Evolutionary conservation across 2,329 filamentous ascomycete species (phyloP).

Genomic region (Ceratocystis papillata): DNA sequence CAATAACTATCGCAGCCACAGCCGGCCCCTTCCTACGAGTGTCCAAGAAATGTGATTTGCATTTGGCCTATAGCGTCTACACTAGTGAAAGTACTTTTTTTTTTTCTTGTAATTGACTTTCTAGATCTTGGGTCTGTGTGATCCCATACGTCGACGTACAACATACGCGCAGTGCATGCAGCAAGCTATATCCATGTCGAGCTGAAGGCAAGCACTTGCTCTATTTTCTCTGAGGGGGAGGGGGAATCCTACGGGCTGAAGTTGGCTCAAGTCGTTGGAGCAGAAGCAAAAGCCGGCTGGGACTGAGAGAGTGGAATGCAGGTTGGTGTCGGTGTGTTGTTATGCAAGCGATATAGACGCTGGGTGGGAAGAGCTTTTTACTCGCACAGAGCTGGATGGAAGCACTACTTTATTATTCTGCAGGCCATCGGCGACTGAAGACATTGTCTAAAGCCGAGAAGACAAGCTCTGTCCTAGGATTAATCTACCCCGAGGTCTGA

Average conservation of each 20-base stretch:
- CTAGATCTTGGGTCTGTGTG: neutral
- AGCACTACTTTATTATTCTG: no score
- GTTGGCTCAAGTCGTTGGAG: neutral
- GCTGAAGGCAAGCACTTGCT: neutral
- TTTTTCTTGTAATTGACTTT: neutral
- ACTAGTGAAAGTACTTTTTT: neutral
- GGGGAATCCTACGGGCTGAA: neutral
- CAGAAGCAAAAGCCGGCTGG: neutral
- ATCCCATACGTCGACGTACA: neutral
- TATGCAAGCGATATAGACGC: neutral
- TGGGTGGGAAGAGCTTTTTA: no score
- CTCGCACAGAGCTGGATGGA: no score
- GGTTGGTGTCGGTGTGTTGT: neutral
- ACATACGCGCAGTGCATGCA: neutral
- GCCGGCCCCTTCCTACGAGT: neutral
- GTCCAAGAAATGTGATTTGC: neutral
- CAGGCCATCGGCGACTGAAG: neutral
- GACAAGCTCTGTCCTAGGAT: neutral
- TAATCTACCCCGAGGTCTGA: neutral
- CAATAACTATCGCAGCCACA: neutral
- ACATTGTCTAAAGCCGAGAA: neutral
- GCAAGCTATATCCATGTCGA: constrained; percentile 1
- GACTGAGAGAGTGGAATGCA: neutral
- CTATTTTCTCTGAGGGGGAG: neutral
- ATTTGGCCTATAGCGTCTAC: neutral